Percentiles rank a stretch among this genome's conserved stretches.
phyloP scores from a whole-genome alignment of 495 filamentous ascomycete species.

The Penicillium riverlandense region DNA sequence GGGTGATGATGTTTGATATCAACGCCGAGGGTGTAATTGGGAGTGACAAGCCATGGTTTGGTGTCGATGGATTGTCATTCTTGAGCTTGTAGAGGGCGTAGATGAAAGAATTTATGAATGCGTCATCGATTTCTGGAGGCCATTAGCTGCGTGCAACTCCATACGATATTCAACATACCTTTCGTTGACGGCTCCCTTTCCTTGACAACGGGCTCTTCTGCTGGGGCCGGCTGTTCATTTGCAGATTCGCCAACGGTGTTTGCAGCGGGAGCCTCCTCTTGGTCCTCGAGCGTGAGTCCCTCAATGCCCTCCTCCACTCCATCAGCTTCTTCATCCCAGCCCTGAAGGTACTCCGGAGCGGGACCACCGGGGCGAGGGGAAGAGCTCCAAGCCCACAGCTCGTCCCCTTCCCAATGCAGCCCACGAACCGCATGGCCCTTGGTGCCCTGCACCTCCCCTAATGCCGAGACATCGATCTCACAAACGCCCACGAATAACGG shows the following conservation, averaged over 20 bases:
- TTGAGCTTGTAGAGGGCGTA: constrained; percentile 55
- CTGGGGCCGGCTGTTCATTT: constrained; percentile 2
- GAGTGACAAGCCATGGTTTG: constrained; percentile 49
- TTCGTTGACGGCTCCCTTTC: constrained; percentile 48
- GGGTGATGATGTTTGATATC: constrained; percentile 59
- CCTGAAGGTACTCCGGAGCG: constrained; percentile 43
- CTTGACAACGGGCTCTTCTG: constrained; percentile 21
- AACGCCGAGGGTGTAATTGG: constrained; percentile 59
- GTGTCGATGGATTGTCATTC: constrained; percentile 36
- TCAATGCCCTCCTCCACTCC: constrained; percentile 34
- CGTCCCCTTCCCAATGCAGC: constrained; percentile 69
- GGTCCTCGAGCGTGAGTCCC: constrained; percentile 33
- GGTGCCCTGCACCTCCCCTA: constrained; percentile 52
- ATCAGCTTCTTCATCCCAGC: constrained; percentile 33
- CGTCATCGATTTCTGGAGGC: constrained; percentile 56
- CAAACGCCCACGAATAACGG: constrained; percentile 60
- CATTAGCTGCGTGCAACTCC: constrained; percentile 10
- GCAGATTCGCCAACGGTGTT: constrained; percentile 21
- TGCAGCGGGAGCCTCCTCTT: constrained; percentile 17
- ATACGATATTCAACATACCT: constrained; percentile 27
- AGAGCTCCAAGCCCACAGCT: constrained; percentile 60
- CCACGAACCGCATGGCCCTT: constrained; percentile 64
- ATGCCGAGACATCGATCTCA: constrained; percentile 55
- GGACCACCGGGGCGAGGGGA: constrained; percentile 44
- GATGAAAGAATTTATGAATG: constrained; percentile 61